A percentile compares a stretch with the other conserved stretches of the same genome.
phyloP scores from a whole-genome alignment of 768 basidiomycete species.

The Panus rudis region DNA sequence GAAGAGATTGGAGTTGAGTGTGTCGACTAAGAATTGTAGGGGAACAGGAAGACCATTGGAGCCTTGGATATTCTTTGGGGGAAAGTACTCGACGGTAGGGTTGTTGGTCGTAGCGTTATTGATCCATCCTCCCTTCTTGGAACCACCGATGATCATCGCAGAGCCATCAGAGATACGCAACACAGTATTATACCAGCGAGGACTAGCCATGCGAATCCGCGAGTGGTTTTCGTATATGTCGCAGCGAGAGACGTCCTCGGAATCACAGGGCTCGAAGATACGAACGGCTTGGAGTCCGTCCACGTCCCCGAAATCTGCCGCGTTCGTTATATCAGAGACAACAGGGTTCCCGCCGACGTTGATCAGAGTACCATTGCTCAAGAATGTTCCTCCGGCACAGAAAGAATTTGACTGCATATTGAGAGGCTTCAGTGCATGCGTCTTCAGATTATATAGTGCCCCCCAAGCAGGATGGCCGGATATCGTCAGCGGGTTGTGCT shows the following conservation, averaged over 20 bases:
- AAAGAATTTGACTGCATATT: constrained; percentile 74
- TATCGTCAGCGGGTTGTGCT: constrained; percentile 73
- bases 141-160: constrained; percentile 77
- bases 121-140: constrained; percentile 79
- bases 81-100: constrained; percentile 77
- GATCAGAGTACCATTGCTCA: constrained; percentile 70
- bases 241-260: constrained; percentile 41
- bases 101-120: constrained; percentile 78
- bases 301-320: constrained; percentile 70
- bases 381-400: constrained; percentile 76
- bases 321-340: constrained; percentile 50
- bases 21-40: constrained; percentile 59
- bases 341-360: constrained; percentile 82
- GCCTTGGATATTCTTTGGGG: constrained; percentile 66
- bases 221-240: constrained; percentile 58
- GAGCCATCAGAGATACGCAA: constrained; percentile 70
- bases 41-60: constrained; percentile 61
- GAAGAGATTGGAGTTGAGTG: constrained; percentile 78
- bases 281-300: constrained; percentile 72
- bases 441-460: constrained; percentile 62
- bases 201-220: constrained; percentile 63
- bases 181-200: constrained; percentile 77
- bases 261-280: constrained; percentile 60
- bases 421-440: constrained; percentile 55
- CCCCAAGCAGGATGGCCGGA: constrained; percentile 78